phyloP scores from a whole-genome alignment of 228 moss, liverwort and hornwort genomes.

The Sphagnum magellanicum region DNA sequence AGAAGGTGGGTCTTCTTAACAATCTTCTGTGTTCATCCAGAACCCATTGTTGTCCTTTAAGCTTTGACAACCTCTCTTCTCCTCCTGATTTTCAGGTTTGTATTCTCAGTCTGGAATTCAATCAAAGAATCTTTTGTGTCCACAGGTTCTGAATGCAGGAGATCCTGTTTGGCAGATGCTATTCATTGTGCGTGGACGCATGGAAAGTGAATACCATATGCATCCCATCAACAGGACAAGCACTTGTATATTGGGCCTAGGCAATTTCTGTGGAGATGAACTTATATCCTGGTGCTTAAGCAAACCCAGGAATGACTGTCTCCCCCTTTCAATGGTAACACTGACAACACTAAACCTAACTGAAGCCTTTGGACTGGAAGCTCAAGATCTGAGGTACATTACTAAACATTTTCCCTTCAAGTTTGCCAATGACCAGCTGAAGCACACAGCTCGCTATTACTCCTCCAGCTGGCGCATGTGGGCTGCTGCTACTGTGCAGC shows the following conservation, averaged over 20 bases:
- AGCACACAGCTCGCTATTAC: conserved; percentile 49
- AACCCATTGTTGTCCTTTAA: background rate
- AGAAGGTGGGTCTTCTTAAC: conserved; percentile 23
- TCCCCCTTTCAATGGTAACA: conserved; percentile 42
- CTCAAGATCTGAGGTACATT: conserved; percentile 49
- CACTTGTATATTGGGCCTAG: conserved; percentile 40
- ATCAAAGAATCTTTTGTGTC: background rate
- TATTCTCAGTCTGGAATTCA: background rate
- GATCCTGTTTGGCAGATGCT: conserved; percentile 58
- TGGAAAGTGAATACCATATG: conserved; percentile 34
- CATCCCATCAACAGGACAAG: conserved; percentile 33
- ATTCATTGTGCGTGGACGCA: conserved; percentile 51
- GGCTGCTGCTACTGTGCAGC: conserved; percentile 63
- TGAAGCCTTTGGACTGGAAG: conserved; percentile 47
- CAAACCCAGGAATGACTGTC: conserved; percentile 18
- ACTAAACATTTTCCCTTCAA: conserved; percentile 57
- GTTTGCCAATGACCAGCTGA: conserved; percentile 36
- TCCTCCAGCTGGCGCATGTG: conserved; percentile 62
- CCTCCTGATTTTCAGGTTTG: background rate
- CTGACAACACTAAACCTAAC: conserved; percentile 38
- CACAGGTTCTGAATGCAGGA: conserved; percentile 52
- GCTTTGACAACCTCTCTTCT: background rate
- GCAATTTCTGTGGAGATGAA: conserved; percentile 59
- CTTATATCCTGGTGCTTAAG: conserved; percentile 54
- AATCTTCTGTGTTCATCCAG: background rate